Base-by-base conservation (phyloP, 345 rosid genomes). In the Toxicodendron radicans region DNA sequence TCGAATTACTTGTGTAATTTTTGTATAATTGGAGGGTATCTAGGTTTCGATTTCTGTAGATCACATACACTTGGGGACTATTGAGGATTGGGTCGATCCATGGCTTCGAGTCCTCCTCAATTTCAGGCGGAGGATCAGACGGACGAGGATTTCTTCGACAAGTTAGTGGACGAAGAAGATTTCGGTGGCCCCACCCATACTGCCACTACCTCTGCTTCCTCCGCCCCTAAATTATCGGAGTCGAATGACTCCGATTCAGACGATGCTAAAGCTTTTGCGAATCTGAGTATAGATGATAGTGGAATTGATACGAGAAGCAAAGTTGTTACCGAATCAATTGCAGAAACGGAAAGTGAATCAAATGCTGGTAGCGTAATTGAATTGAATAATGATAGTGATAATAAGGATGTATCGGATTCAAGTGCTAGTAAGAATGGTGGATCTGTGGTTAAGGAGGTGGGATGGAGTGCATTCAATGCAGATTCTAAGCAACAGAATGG, bases 141-240 rank as follows among this genome's bases (percentile, higher is more conserved):
- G 71, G 99, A 96, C 38, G 97, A 89, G 86, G 98, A 93, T 87
- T 95, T 95, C 88, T 95, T 95, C 68, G 95, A 95, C 79, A 90
- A 90, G 71, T 89, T 95, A 76, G 98, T 93, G 49, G 91, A 93
- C 27, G 98, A 71, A 60, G 66, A 70, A 21, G 84, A 90, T 71
- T 81, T 85, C 48, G 78, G 68, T 33, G 75, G 83, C 21, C 68
- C 85, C 20, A 32, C 68, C 51, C 53, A 41, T 33, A 45, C 71
- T 17, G 52, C 76, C 33, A 35, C 68, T 54, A 24, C 74, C 12
- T 60, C 66, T 30, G 43, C 78, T 7, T 5, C 53, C 61, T 54
- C 79, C 10, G 73, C 46, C 72, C 67, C 73, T 27, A 76, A 80
- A 63, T 70, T 75, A 27, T 35, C 66, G 18, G 84, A 79, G 58